A percentile compares a stretch with the other conserved stretches of the same genome.
These are phyloP conservation scores for Hippophae gyantsensis DNA, from an alignment of 306 rosid genomes.

Conservation along the genomic window DNA sequence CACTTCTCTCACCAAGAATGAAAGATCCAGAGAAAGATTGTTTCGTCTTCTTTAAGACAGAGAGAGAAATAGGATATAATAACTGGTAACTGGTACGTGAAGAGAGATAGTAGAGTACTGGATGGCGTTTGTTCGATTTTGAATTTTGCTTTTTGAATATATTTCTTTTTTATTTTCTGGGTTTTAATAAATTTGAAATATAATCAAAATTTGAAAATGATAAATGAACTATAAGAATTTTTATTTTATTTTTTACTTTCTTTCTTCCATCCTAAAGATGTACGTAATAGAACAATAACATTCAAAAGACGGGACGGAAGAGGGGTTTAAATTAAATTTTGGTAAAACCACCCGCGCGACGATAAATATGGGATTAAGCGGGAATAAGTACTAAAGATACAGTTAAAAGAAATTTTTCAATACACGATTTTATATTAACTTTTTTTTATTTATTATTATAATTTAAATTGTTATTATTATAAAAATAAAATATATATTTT, in stretches of 20 bases:
- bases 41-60: slow-evolving; percentile 80
- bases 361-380: slow-evolving; percentile 49
- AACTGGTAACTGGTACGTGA: slow-evolving; percentile 7
- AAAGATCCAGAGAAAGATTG: slow-evolving; percentile 23
- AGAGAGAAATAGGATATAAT: slow-evolving; percentile 22
- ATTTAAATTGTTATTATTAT: too few relatives aligned
- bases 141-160: slow-evolving; percentile 12
- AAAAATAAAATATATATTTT: neutral
- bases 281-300: too few relatives aligned
- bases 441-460: too few relatives aligned
- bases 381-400: slow-evolving; percentile 38
- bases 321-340: slow-evolving; percentile 33
- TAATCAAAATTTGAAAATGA: neutral
- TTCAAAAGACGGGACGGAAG: slow-evolving; percentile 33
- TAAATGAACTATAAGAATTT: slow-evolving; percentile 1
- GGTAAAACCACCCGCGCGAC: slow-evolving; percentile 33
- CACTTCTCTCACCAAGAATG: slow-evolving; percentile 11
- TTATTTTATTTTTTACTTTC: too few relatives aligned
- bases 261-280: too few relatives aligned
- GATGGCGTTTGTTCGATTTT: slow-evolving; percentile 12
- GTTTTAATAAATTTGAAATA: neutral
- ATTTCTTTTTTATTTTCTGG: neutral
- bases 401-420: fast-evolving
- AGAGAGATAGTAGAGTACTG: slow-evolving; percentile 4
- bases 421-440: too few relatives aligned